Evolutionary conservation across 78 protist species (phyloP), one percentile per base, ranked within the genome.

Genomic region (Anaeramoeba flamelloides): DNA sequence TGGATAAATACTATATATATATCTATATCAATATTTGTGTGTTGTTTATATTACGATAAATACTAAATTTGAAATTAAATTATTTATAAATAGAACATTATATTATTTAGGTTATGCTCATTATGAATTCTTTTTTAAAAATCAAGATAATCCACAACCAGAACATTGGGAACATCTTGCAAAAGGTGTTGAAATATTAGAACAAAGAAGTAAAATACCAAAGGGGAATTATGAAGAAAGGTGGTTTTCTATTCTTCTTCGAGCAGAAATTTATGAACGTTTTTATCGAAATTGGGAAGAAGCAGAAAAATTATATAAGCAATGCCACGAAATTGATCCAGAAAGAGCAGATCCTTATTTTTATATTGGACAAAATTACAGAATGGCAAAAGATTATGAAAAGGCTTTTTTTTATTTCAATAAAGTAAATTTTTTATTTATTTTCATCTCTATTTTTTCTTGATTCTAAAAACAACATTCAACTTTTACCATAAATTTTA

Each of bases 21-120:
- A n/a, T n/a, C n/a, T n/a, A n/a, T n/a, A n/a, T n/a, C n/a, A n/a
- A n/a, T n/a, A n/a, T n/a, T n/a, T n/a, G n/a, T n/a, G n/a, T n/a
- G n/a, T n/a, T n/a, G n/a, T n/a, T n/a, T n/a, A n/a, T n/a, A n/a
- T n/a, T n/a, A n/a, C n/a, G n/a, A n/a, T n/a, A n/a, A n/a, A n/a
- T n/a, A n/a, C n/a, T n/a, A n/a, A n/a, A n/a, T n/a, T n/a, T n/a
- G n/a, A n/a, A n/a, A n/a, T n/a, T n/a, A n/a, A n/a, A n/a, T n/a
- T n/a, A n/a, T n/a, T n/a, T n/a, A n/a, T n/a, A n/a, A n/a, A n/a
- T n/a, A 78, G 83, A 37, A 65, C 83, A 33, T 17, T 80, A 37
- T 80, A 80, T 33, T 80, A 80, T 79, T 41, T 80, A 74, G 83
- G 77, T 12, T 74, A 80, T 39, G 83, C 83, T n/a, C 83, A 80